Base-by-base conservation (phyloP, 1,284 basidiomycete species). In the Heterobasidion occidentale region DNA sequence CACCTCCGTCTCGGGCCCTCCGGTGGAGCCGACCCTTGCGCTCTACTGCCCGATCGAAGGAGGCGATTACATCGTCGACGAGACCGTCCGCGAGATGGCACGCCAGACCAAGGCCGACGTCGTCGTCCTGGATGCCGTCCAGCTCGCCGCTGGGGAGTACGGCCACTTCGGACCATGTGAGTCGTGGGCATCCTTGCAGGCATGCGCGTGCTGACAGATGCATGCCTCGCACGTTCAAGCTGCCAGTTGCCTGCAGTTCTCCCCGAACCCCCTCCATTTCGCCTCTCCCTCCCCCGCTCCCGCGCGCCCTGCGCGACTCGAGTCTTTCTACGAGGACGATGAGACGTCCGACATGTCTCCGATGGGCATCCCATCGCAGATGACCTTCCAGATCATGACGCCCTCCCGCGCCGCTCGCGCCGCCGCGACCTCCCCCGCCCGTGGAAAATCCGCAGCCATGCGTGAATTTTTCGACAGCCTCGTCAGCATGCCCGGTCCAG, bases 31-130 rank as follows among this genome's bases (percentile, higher is more conserved):
- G 1, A 90, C 87, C 0, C 71, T 94, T 36, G 88, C 84, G 0
- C 70, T 94, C 6, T 92, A 90, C 65, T 91, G 87, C 61, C 92
- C 92, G 2, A 87, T 94, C 56, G 92, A 94, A 72, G 92, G 86
- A n/a, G 86, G 84, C 2, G 82, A 86, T 58, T 79, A 88, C 66
- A 78, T 94, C 46, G 77, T 94, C 35, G 84, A 90, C 63, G 80
- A 83, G 36, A 90, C 90, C 1, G 84, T 94, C 15, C 75, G 79
- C 49, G 86, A 90, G 64, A 72, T 94, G 59, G 90, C 90, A 2
- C 77, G 79, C 46, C 77, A 80, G 57, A 83, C 85, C 2, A 80
- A 78, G 35, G 81, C 91, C 15, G 92, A 94, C 61, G 86, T 94
- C 6, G 75, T 94, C 15, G 82, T 92, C 11, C 66, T 95, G 53